Percentiles rank a stretch among this genome's conserved stretches.
Evolutionary conservation across 495 filamentous ascomycete species (phyloP).

Genomic region (Hypoxylon subgilvum): DNA sequence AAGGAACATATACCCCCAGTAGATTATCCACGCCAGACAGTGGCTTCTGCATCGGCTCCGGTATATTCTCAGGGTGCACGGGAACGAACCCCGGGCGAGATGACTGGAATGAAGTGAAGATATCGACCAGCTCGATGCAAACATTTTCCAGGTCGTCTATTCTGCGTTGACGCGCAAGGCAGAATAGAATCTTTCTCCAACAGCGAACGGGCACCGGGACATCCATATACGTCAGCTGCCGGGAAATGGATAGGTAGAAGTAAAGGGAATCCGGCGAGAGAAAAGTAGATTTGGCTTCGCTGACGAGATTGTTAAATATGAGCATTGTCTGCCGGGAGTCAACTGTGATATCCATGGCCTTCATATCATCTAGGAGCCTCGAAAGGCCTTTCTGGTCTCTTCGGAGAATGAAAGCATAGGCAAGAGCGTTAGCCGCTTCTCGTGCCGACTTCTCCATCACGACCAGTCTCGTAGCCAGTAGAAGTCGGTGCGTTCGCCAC

Average conservation of each 20-base stretch:
- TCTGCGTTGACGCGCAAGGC: slow-evolving; percentile 37
- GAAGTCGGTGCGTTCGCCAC: slow-evolving; percentile 39
- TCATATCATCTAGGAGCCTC: slow-evolving; percentile 43
- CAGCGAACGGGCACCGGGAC: slow-evolving; percentile 34
- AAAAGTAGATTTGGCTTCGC: slow-evolving; percentile 27
- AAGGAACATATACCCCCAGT: slow-evolving; percentile 36
- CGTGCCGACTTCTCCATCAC: slow-evolving; percentile 25
- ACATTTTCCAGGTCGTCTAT: slow-evolving; percentile 42
- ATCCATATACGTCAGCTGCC: slow-evolving; percentile 38
- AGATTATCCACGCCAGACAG: slow-evolving; percentile 32
- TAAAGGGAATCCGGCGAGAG: slow-evolving; percentile 17
- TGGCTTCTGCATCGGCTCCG: slow-evolving; percentile 33
- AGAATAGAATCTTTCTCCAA: slow-evolving; percentile 40
- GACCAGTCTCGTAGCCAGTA: slow-evolving; percentile 39
- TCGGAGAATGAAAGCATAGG: slow-evolving; percentile 22
- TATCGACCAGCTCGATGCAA: slow-evolving; percentile 35
- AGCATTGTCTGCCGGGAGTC: slow-evolving; percentile 20
- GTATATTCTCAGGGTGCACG: slow-evolving; percentile 42
- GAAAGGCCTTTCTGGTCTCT: slow-evolving; percentile 28
- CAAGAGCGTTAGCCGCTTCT: slow-evolving; percentile 34
- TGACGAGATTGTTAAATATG: slow-evolving; percentile 31
- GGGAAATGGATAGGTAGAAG: slow-evolving; percentile 38
- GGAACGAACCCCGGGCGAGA: slow-evolving; percentile 29
- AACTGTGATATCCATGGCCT: slow-evolving; percentile 30
- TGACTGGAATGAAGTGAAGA: slow-evolving; percentile 25